These are phyloP conservation scores for Solanum sejunctum DNA, from an alignment of 257 asterid genomes.

Conservation along the genomic window DNA sequence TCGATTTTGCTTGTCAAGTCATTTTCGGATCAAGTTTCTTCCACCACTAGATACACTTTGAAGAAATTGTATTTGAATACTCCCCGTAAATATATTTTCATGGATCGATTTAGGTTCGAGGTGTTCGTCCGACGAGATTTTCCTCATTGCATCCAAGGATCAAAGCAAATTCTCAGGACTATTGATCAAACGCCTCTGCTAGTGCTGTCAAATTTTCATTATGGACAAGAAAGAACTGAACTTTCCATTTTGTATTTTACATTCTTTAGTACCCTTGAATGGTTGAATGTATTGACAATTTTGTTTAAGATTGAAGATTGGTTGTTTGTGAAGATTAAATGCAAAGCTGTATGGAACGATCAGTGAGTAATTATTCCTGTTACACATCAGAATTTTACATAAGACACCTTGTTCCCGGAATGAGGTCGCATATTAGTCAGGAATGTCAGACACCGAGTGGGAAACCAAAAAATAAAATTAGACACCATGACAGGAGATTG, in stretches of 20 bases:
- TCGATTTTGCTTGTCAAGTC: neutral
- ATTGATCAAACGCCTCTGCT: neutral
- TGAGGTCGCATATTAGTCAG: neutral
- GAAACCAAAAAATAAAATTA: neutral
- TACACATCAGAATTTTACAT: neutral
- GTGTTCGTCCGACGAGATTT: neutral
- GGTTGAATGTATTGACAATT: neutral
- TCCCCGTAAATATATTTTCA: neutral
- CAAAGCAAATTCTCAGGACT: neutral
- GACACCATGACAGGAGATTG: neutral
- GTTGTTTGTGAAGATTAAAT: neutral
- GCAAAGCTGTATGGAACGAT: neutral
- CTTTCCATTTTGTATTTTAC: neutral
- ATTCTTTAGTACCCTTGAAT: neutral
- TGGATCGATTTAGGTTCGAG: neutral
- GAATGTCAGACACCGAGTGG: neutral
- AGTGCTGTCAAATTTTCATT: neutral
- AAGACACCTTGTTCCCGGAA: neutral
- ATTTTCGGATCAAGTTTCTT: neutral
- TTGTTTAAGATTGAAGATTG: neutral
- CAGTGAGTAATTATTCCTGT: neutral
- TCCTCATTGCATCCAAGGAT: neutral
- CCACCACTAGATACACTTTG: neutral
- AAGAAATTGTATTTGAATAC: neutral
- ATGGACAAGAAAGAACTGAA: neutral